Conservation (phyloP, 768 basidiomycete species). For the Pisolithus albus region DNA sequence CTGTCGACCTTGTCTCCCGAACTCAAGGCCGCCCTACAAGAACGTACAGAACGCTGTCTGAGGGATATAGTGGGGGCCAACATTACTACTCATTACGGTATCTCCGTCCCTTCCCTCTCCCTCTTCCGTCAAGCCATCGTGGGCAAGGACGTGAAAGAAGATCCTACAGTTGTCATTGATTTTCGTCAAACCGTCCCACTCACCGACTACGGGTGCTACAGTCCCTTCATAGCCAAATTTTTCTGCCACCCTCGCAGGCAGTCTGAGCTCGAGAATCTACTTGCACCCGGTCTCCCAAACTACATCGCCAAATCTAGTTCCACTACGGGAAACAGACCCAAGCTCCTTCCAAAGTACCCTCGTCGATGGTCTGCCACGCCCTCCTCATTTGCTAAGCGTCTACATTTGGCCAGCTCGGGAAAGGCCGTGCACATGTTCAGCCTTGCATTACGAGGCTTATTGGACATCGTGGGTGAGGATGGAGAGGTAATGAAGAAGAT, state of each 20-base stretch:
- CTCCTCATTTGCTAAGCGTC: too few species aligned
- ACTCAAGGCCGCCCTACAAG: not conserved
- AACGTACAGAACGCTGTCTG: not conserved
- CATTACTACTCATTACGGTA: not conserved
- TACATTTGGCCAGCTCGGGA: too few species aligned
- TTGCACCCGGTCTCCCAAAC: conserved; percentile 2
- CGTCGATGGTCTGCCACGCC: not conserved
- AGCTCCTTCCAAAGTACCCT: conserved; percentile 7
- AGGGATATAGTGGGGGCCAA: not conserved
- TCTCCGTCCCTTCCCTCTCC: not conserved
- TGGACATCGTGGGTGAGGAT: not conserved
- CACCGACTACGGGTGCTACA: conserved; percentile 1
- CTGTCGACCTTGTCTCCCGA: not conserved
- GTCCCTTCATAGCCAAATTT: conserved; percentile 1
- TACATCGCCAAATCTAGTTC: not conserved
- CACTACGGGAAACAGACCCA: conserved; percentile 4
- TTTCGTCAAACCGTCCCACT: conserved; percentile 3
- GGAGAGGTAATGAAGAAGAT: not conserved
- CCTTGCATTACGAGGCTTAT: not conserved
- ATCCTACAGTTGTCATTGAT: too few species aligned
- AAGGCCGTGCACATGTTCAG: not conserved
- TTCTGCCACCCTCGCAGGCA: not conserved
- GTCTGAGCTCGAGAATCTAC: conserved; percentile 1
- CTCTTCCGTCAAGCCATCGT: too few species aligned
- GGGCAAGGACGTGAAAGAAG: too few species aligned